Percentiles rank a stretch among this genome's conserved stretches.
Evolutionary conservation across 441 rosid genomes (phyloP).

Genomic region (Adansonia gregorii): DNA sequence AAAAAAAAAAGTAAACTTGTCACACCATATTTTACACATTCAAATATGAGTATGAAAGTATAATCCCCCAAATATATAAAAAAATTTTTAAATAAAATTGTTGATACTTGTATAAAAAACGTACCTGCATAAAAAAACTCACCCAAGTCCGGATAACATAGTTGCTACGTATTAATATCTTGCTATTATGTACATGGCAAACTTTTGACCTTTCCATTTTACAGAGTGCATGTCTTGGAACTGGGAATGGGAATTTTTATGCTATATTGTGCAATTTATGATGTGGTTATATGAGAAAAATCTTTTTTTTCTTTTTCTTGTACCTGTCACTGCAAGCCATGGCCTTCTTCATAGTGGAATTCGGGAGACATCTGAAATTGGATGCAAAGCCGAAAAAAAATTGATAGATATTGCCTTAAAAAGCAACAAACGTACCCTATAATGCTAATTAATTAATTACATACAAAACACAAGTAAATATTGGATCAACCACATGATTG

Average conservation of each 20-base stretch:
- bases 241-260: constrained; percentile 4
- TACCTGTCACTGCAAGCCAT: background rate
- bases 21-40: too few relatives aligned
- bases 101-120: too few relatives aligned
- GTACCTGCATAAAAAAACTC: too few relatives aligned
- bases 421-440: background rate
- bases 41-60: too few relatives aligned
- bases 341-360: background rate
- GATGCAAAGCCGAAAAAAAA: too few relatives aligned
- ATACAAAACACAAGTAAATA: background rate
- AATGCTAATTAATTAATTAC: too few relatives aligned
- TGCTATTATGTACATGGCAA: background rate
- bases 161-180: background rate
- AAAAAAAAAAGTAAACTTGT: too few relatives aligned
- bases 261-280: background rate
- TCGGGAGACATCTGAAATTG: background rate
- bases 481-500: background rate
- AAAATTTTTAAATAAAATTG: too few relatives aligned
- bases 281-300: background rate
- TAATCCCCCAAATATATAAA: too few relatives aligned
- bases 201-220: background rate
- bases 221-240: background rate
- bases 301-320: background rate
- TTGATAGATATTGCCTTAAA: background rate
- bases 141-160: too few relatives aligned